Base-by-base conservation (phyloP, 306 rosid species). In the Begonia fuchsioides region DNA sequence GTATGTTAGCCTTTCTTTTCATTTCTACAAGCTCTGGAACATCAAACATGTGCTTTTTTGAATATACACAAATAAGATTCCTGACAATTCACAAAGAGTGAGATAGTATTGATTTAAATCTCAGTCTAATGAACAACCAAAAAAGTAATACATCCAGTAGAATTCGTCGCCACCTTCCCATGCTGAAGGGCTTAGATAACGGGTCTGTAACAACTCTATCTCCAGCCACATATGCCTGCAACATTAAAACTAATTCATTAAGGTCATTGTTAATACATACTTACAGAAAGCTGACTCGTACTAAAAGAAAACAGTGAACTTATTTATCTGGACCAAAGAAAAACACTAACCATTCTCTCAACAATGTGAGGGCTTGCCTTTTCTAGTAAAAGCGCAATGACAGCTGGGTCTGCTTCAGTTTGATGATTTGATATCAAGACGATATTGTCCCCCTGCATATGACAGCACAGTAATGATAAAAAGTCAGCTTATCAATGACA, bases 321-420 rank as follows among this genome's bases (percentile, higher is more conserved):
- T 26, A 5, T 26, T 26, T 26, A 26, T 26, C 35, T 26, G 35
- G 35, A 26, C 35, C 35, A 26, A 26, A 26, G 52, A 64, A 52
- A 35, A 52, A 58, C 47, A 60, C 51, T 64, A 70, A 92, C 98
- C 76, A 80, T 3, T 70, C 74, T 86, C 66, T 92, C 98, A 51
- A 93, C 83, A 68, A 92, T 64, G 70, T 51, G 48, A 10, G 81
- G 83, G 51, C 71, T 71, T 48, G 75, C 68, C 54, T 66, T 49
- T 79, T 92, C 98, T 68, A 92, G 79, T 68, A 85, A 73, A 81
- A 92, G 63, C 10, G 96, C 67, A 71, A 92, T 85, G 58, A 82
- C 46, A 52, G 98, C 98, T 32, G 98, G 98, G 76, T 92, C 98
- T 38, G 98, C 98, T 77, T 92, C 98, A 68, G 80, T 71, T 69